Conservation (phyloP, 768 basidiomycete species). For the Mycena pura region DNA sequence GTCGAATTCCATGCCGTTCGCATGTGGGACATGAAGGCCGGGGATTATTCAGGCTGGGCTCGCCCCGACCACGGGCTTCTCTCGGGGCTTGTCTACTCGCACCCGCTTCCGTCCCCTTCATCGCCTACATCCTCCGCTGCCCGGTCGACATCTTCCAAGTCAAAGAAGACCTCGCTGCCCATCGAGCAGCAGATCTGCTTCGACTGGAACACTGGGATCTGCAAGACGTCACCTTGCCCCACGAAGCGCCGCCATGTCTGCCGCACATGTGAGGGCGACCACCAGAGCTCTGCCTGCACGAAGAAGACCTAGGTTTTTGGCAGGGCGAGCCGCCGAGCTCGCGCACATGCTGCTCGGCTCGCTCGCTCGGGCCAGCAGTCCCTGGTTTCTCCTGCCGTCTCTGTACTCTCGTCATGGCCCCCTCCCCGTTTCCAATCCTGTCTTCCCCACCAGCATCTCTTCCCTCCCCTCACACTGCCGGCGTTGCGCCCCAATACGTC, state of each 20-base stretch:
- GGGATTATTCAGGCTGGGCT: conserved; percentile 1
- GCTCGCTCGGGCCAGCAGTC: too few relatives aligned
- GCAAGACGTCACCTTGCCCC: conserved; percentile 17
- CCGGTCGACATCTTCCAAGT: too few relatives aligned
- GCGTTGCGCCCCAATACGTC: conserved; percentile 31
- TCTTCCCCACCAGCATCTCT: conserved; percentile 9
- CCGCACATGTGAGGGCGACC: conserved; percentile 4
- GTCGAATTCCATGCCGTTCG: too few relatives aligned
- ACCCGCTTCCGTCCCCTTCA: too few relatives aligned
- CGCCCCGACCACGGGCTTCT: background rate
- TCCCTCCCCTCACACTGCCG: conserved; percentile 14
- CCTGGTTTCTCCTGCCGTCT: background rate
- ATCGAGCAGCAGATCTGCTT: conserved; percentile 13
- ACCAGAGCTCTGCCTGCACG: background rate
- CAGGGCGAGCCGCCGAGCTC: too few relatives aligned
- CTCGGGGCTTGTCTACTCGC: too few relatives aligned
- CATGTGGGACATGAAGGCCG: background rate
- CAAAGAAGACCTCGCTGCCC: background rate
- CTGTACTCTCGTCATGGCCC: background rate
- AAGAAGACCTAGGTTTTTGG: conserved; percentile 11
- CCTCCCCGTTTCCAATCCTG: background rate
- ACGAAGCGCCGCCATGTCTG: conserved; percentile 11
- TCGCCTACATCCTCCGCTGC: too few relatives aligned
- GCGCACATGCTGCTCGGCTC: conserved; percentile 12
- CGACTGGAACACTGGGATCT: conserved; percentile 16